These are phyloP conservation scores for Picochlorum sp. DNA, from an alignment of 139 green algal species.

Conservation along the genomic window DNA sequence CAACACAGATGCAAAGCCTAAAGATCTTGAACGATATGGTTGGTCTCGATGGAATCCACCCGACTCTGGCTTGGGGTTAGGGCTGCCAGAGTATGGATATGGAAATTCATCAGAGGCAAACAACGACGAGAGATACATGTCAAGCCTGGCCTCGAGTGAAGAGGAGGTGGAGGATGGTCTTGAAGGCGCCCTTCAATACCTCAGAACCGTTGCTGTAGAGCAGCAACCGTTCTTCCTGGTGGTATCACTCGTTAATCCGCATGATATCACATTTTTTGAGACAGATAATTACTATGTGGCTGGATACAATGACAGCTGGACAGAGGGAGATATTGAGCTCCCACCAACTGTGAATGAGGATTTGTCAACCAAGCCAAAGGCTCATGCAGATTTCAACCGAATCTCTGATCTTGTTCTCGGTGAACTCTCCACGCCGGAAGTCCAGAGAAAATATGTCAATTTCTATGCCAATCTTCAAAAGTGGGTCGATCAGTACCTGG, in stretches of 20 bases:
- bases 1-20: background rate
- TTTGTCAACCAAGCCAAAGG: constrained; percentile 12
- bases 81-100: constrained; percentile 10
- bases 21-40: constrained; percentile 16
- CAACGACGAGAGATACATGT: constrained; percentile 18
- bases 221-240: constrained; percentile 20
- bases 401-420: background rate
- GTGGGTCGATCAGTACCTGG: too few species aligned
- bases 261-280: constrained; percentile 21
- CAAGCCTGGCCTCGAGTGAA: background rate
- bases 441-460: background rate
- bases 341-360: constrained; percentile 10
- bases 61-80: constrained; percentile 10
- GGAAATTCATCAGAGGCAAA: constrained; percentile 2
- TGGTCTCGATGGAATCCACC: constrained; percentile 13
- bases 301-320: background rate
- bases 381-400: constrained; percentile 2
- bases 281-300: background rate
- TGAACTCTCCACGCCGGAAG: background rate
- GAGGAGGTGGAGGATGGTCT: background rate
- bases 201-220: background rate
- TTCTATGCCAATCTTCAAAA: too few species aligned
- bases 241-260: constrained; percentile 19
- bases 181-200: constrained; percentile 16
- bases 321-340: background rate